Evolutionary conservation across 2,329 filamentous ascomycete genomes (phyloP), one percentile per base, ranked within the genome.

Genomic region (Fusarium albosuccineum): DNA sequence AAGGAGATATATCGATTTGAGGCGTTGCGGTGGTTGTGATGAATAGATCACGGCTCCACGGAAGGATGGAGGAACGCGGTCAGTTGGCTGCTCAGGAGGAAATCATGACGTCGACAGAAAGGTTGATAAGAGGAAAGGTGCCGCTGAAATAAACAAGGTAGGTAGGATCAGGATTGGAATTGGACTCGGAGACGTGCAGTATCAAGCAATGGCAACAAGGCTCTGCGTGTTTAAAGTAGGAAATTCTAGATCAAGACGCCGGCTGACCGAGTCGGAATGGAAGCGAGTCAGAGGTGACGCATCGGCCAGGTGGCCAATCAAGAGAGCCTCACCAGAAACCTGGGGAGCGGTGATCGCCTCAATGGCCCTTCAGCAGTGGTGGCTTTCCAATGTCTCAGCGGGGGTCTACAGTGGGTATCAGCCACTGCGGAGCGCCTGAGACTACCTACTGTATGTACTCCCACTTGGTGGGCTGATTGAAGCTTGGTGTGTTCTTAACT

Each of bases 281-380:
- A 46, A 49, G 51, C 66, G 64, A 71, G 70, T 71, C 67, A 72
- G 59, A 68, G 69, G 66, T 73, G 71, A 73, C 71, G 64, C 71
- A 73, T 73, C 71, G 64, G 68, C 60, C 51, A 67, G 52, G 40
- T 37, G 44, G 29, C 71, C 71, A 73, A 73, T 73, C 71, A 73
- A 22, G 45, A 39, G 41, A 57, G 48, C 8, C 42, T 48, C 34
- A 55, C 49, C 34, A 61, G 58, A 68, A 44, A 58, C 52, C 67
- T 70, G 67, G 57, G 53, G 41, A 57, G 42, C 51, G n/a, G 39
- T 69, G 57, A 69, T 60, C 34, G 57, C 64, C 70, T 68, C 46
- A 70, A 67, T 70, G 66, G 70, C 51, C 46, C 53, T 58, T 62
- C 22, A 44, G 45, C 29, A 13, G 48, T 48, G 29, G 26, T 30